A percentile compares a stretch with the other conserved stretches of the same genome.
These are phyloP conservation scores for Trichoderma polysporum DNA, from an alignment of 2,329 filamentous ascomycete genomes.

Conservation along the genomic window DNA sequence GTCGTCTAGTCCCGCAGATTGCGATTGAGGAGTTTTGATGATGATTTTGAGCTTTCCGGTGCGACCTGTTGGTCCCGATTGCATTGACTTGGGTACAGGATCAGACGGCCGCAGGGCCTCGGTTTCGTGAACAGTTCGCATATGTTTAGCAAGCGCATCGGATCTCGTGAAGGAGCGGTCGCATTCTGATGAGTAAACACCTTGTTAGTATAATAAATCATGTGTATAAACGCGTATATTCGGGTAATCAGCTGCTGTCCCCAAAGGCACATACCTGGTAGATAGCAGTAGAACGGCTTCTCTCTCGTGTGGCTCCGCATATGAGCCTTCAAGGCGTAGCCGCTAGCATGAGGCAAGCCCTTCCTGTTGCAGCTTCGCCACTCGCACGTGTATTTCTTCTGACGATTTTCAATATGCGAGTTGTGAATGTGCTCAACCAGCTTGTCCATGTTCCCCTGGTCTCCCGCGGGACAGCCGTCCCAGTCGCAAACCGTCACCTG, in stretches of 20 bases:
- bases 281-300: slow-evolving; percentile 95
- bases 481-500: slow-evolving; percentile 77
- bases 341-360: slow-evolving; percentile 88
- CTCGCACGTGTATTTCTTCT: slow-evolving; percentile 98
- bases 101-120: slow-evolving; percentile 83
- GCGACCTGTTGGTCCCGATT: slow-evolving; percentile 46
- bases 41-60: slow-evolving; percentile 61
- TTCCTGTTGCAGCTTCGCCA: slow-evolving; percentile 90
- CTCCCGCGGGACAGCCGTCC: slow-evolving; percentile 70
- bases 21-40: slow-evolving; percentile 60
- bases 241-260: background rate
- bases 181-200: slow-evolving; percentile 68
- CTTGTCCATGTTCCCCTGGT: slow-evolving; percentile 76
- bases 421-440: slow-evolving; percentile 84
- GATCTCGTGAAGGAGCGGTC: slow-evolving; percentile 95
- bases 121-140: slow-evolving; percentile 97
- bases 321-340: slow-evolving; percentile 92
- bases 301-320: slow-evolving; percentile 98
- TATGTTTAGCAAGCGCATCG: slow-evolving; percentile 94
- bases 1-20: slow-evolving; percentile 57
- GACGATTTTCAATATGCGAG: slow-evolving; percentile 87
- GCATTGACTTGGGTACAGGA: slow-evolving; percentile 69
- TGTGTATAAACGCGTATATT: background rate
- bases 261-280: slow-evolving; percentile 66
- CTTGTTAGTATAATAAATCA: background rate